Evolutionary conservation across 768 basidiomycete genomes (phyloP).

Genomic region (Mycena belliarum): DNA sequence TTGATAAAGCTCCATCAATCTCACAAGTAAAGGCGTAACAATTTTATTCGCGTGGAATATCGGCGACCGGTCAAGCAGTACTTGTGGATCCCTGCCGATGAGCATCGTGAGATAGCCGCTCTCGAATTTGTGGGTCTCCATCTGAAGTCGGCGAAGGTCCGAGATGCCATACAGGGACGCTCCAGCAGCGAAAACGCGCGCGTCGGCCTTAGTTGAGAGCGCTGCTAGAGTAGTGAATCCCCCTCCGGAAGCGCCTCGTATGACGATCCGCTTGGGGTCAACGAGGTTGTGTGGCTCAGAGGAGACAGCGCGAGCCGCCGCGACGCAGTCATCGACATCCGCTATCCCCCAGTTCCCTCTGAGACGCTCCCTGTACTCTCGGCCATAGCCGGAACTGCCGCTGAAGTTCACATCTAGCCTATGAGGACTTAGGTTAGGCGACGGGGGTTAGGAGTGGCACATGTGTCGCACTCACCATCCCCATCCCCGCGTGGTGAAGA

Average conservation of each 20-base stretch:
- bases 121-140: conserved; percentile 76
- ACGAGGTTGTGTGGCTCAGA: conserved; percentile 49
- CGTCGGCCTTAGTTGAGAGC: conserved; percentile 40
- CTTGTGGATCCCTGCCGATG: conserved; percentile 63
- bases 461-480: conserved; percentile 59
- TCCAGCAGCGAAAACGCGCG: conserved; percentile 59
- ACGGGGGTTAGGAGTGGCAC: too few relatives aligned
- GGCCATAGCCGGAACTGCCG: conserved; percentile 75
- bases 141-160: conserved; percentile 54
- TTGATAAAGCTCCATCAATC: conserved; percentile 24
- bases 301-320: conserved; percentile 54
- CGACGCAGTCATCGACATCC: conserved; percentile 68
- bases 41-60: conserved; percentile 64
- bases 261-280: conserved; percentile 62
- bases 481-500: conserved; percentile 70
- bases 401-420: conserved; percentile 79
- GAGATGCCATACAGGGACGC: conserved; percentile 71
- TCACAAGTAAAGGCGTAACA: conserved; percentile 60
- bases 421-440: neutral
- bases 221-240: conserved; percentile 67
- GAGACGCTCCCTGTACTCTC: conserved; percentile 64
- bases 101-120: conserved; percentile 59
- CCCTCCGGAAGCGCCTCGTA: conserved; percentile 75
- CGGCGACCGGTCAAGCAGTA: conserved; percentile 63
- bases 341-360: conserved; percentile 71